Evolutionary conservation across 2,329 filamentous ascomycete genomes (phyloP), one percentile per base, ranked within the genome.

Genomic region (Neofusicoccum laricinum): DNA sequence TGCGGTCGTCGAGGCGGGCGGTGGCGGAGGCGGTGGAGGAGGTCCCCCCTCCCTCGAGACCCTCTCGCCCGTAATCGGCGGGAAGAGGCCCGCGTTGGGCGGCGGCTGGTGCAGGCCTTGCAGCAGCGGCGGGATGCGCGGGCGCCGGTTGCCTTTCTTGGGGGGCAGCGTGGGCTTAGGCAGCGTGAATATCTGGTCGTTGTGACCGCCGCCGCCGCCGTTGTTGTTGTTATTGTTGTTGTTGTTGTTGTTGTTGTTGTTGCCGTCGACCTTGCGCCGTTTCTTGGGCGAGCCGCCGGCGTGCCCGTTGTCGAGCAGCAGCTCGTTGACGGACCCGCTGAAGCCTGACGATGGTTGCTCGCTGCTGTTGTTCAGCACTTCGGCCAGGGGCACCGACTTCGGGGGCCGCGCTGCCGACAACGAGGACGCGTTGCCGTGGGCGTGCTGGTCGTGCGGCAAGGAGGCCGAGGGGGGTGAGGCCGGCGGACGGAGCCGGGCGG

Each of bases 61-160:
- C 66, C 51, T 67, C 70, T 83, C 82, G 34, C 82, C 79, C 67
- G 84, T 84, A 63, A 89, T 89, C 3, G 85, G 85, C 5, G 86
- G 86, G 53, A 88, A 82, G 6, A 88, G 74, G 12, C 84, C 82
- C 50, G 85, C 85, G 71, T 87, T 84, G 8, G 86, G 86, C 14
- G 86, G 86, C 2, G 86, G 86, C 67, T 89, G 85, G 73, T 88
- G 86, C 48, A 89, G 73, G 7, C 86, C 86, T 69, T 86, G 86
- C 11, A 89, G 73, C 15, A 82, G 73, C 7, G 81, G 81, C 12
- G 81, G 81, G 55, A 83, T 78, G 25, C 77, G 73, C 14, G 75
- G 75, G 43, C 77, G 67, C 66, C 71, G 73, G 19, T 70, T 62
- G 19, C 68, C 69, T 57, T 73, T 75, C 65, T 72, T 73, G 21